phyloP scores from a whole-genome alignment of 192 early-diverging fungal species.

The Chytriomyces sp. region DNA sequence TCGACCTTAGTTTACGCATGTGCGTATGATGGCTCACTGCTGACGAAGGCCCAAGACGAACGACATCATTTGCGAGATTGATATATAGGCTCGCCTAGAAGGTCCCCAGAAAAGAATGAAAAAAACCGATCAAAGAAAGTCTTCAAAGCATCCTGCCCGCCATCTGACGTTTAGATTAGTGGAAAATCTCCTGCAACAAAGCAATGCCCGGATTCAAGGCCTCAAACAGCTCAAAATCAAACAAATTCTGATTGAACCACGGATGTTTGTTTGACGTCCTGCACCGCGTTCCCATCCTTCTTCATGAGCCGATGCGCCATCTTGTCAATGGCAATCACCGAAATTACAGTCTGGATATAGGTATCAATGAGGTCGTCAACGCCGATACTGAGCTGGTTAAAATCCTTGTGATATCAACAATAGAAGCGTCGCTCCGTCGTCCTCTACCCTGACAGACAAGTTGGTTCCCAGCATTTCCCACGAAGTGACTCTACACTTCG shows the following conservation, averaged over 20 bases:
- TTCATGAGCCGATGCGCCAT: constrained; percentile 41
- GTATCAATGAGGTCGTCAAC: constrained; percentile 88
- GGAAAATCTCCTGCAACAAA: constrained; percentile 43
- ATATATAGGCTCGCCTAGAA: no score
- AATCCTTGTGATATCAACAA: constrained; percentile 87
- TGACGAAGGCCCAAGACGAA: no score
- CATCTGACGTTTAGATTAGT: no score
- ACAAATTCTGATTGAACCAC: constrained; percentile 38
- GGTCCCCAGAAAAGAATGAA: no score
- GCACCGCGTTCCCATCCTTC: constrained; percentile 12
- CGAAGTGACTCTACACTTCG: constrained; percentile 54
- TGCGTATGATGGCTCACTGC: no score
- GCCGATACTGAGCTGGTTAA: constrained; percentile 83
- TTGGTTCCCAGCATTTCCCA: constrained; percentile 95
- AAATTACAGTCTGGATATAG: constrained; percentile 86
- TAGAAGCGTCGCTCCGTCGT: constrained; percentile 77
- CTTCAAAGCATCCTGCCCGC: no score
- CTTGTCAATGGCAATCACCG: constrained; percentile 83
- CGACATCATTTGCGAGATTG: no score
- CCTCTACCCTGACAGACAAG: constrained; percentile 73
- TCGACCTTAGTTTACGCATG: no score
- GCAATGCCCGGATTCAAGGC: constrained; percentile 51
- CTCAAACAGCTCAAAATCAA: constrained; percentile 51
- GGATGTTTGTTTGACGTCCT: constrained; percentile 21
- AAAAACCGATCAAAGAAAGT: no score